Percentiles rank a stretch among this genome's conserved stretches.
These are phyloP conservation scores for Waltergamsia citrina DNA, from an alignment of 2,329 filamentous ascomycete genomes.

Conservation along the genomic window DNA sequence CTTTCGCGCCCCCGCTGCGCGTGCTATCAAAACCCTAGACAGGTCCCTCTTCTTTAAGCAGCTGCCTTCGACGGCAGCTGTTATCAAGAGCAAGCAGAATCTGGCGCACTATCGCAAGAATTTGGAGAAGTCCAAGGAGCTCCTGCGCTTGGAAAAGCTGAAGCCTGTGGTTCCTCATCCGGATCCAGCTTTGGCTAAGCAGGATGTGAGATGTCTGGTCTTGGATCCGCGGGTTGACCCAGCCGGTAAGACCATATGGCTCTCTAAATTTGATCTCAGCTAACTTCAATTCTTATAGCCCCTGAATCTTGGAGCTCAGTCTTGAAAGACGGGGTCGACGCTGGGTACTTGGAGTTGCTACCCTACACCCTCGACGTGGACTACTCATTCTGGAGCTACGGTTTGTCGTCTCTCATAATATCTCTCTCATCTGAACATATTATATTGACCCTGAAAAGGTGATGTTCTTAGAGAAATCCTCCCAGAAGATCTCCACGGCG, in stretches of 20 bases:
- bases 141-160: constrained; percentile 55
- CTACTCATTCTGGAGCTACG: constrained; percentile 81
- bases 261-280: constrained; percentile 1
- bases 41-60: constrained; percentile 72
- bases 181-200: constrained; percentile 36
- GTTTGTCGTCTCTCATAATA: constrained; percentile 34
- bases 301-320: constrained; percentile 67
- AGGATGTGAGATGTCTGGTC: constrained; percentile 53
- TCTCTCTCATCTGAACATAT: no score
- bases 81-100: constrained; percentile 64
- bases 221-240: constrained; percentile 46
- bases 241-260: constrained; percentile 27
- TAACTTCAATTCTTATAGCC: constrained; percentile 12
- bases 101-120: constrained; percentile 63
- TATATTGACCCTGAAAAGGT: no score
- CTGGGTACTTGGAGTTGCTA: constrained; percentile 59
- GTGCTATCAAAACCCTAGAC: constrained; percentile 72
- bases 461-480: constrained; percentile 79
- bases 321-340: constrained; percentile 58
- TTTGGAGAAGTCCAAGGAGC: constrained; percentile 55
- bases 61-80: constrained; percentile 68
- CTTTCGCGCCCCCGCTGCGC: constrained; percentile 73
- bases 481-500: constrained; percentile 68
- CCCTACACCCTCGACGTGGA: constrained; percentile 68
- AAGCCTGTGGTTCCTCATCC: constrained; percentile 56